Base-by-base conservation (phyloP, 352 stramenopile genomes). In the Pythium sp. region DNA sequence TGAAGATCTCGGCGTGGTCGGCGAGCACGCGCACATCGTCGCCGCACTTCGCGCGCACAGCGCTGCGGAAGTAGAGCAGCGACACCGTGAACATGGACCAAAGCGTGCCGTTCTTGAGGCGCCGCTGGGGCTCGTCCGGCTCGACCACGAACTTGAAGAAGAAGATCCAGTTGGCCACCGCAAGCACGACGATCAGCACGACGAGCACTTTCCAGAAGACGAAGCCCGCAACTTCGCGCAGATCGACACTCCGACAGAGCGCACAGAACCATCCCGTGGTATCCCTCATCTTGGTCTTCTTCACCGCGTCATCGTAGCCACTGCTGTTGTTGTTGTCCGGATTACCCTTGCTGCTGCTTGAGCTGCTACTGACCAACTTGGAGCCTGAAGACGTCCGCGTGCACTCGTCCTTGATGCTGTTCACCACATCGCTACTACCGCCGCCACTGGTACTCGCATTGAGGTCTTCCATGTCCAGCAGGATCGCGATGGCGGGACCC, bases 111-210 rank as follows among this genome's bases (percentile, higher is more conserved):
- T 47, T 61, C 55, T 61, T 61, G 7, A 61, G 55, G 6, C 66
- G 57, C 72, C 74, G 24, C 72, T 72, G 78, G 36, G 73, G 67
- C 36, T 82, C 71, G 26, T 86, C 72, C 2, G 81, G 76, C 60
- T 85, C 74, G 49, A 90, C 71, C 43, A 88, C 74, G 67, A 85
- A 88, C 69, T 88, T 88, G 75, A 88, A 90, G 65, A 90, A 88
- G 18, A 79, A 73, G 53, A 86, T 73, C 81, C 81, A 90, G 26
- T 78, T 68, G 65, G 77, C 78, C 30, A 90, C 81, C 58, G 68
- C 76, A 8, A 84, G 66, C 9, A 70, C 78, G 36, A 86, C 71
- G 55, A 88, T 72, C 43, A 87, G 69, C 47, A 77, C 74, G 34
- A 75, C 71, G 36, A 85, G 36, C 61, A 70, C 55, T 24, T 61